These are phyloP conservation scores for Raddia distichophylla DNA, from an alignment of 176 grass and related monocot species.

Conservation along the genomic window DNA sequence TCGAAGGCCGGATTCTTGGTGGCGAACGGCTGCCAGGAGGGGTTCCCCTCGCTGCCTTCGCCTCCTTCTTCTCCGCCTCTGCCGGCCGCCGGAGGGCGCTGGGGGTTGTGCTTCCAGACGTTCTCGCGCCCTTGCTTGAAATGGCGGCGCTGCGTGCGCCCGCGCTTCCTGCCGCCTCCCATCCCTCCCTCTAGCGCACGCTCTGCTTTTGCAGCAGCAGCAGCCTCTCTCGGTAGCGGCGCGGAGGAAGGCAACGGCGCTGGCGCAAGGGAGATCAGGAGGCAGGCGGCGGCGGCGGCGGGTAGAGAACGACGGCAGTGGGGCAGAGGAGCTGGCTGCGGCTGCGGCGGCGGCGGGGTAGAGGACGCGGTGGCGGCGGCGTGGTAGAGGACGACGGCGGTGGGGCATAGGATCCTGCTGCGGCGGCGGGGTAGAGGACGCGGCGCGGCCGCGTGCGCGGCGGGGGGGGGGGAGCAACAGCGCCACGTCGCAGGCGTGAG, in stretches of 20 bases:
- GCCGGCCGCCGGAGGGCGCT: conserved; percentile 40
- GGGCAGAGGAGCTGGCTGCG: no score
- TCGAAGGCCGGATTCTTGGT: conserved; percentile 84
- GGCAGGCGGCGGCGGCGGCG: no score
- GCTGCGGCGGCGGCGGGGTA: no score
- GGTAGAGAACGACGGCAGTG: no score
- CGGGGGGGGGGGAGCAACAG: no score
- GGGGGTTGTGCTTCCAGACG: conserved; percentile 83
- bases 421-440: no score
- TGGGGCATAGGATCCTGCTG: no score
- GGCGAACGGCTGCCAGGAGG: conserved; percentile 84
- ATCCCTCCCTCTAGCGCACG: conserved; percentile 37
- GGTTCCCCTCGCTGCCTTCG: conserved; percentile 44
- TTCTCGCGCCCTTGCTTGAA: conserved; percentile 94
- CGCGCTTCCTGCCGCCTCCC: conserved; percentile 92
- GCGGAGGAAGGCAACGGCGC: neutral
- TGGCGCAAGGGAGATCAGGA: neutral
- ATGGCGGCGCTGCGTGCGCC: conserved; percentile 95
- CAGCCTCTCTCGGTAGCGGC: neutral
- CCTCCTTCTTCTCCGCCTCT: conserved; percentile 27
- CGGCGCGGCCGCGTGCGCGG: no score
- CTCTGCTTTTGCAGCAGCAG: neutral
- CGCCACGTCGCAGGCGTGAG: no score
- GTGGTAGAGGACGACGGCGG: no score
- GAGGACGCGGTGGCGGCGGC: no score